Conservation (phyloP, 2,329 filamentous ascomycete genomes). For the Rachicladosporium sp. region DNA sequence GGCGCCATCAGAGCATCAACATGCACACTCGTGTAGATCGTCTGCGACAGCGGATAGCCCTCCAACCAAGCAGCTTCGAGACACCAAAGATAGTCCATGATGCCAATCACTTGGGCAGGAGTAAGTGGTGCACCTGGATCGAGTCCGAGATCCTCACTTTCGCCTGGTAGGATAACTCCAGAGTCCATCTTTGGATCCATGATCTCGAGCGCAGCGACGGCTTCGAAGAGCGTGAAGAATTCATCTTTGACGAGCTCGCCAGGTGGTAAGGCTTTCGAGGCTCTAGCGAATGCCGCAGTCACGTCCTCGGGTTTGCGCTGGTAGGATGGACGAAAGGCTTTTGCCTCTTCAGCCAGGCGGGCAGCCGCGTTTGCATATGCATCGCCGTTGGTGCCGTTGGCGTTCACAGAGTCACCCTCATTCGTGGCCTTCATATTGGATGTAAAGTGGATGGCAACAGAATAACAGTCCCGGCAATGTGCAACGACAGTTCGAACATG, state of each 20-base stretch:
- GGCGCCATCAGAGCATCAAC: constrained; percentile 72
- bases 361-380: constrained; percentile 1
- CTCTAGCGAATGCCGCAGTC: constrained; percentile 22
- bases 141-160: constrained; percentile 63
- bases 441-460: no score
- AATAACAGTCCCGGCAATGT: no score
- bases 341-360: constrained; percentile 12
- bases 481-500: no score
- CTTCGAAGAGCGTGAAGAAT: constrained; percentile 85
- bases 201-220: constrained; percentile 86
- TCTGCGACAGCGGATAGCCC: constrained; percentile 91
- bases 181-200: constrained; percentile 99
- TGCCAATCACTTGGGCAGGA: constrained; percentile 65
- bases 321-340: neutral
- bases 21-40: constrained; percentile 83
- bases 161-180: constrained; percentile 64
- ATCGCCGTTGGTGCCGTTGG: no score
- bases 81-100: constrained; percentile 86
- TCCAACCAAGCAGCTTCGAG: constrained; percentile 97
- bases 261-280: constrained; percentile 43
- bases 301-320: constrained; percentile 15
- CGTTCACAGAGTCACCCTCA: no score
- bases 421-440: no score
- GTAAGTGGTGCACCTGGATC: constrained; percentile 13
- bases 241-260: constrained; percentile 91